Base-by-base conservation (phyloP, 257 asterid species). In the Solanum ossicruentum region DNA sequence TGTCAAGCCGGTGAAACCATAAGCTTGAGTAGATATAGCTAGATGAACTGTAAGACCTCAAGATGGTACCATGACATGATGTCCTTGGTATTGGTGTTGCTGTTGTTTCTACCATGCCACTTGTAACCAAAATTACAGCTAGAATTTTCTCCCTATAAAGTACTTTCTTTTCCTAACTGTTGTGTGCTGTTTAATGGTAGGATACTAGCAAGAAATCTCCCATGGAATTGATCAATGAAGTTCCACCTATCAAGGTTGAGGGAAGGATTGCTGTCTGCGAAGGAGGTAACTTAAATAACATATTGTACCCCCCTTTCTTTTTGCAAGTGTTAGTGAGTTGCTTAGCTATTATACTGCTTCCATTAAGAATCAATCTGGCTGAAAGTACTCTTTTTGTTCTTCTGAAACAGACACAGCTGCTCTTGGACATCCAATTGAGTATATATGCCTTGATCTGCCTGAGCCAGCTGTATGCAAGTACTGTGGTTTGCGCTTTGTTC, bases 161-260 rank as follows among this genome's bases (percentile, higher is more conserved):
- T 78, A 9, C 28, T 78, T 5, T 78, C 45, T 73, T 26, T 84
- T 69, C 71, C 75, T 45, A 10, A 45, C 61, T 43, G 57, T 58
- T 84, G 61, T 17, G 82, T 67, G 77, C 55, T 88, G 54, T 57
- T 12, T 32, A 77, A 41, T 83, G 84, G 69, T 85, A 95, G 98
- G 98, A 95, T 87, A 85, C 91, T 41, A 92, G 93, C 87, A 92
- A 89, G 84, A 94, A 93, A 85, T 97, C 99, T 82, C 98, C 98
- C 13, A 95, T 95, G 98, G 96, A 97, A 86, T 86, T 97, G 94
- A 97, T 97, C 92, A 94, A 93, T 86, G 99, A 97, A 92, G 99
- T 95, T 87, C 97, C 96, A 85, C 98, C 99, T 10, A 93, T 95
- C 91, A 95, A 89, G 93, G 97, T 97, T 57, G 93, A 91, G 80